These are phyloP conservation scores for Paecilomyces sp. DNA, from an alignment of 2,329 filamentous ascomycete species.

Conservation along the genomic window DNA sequence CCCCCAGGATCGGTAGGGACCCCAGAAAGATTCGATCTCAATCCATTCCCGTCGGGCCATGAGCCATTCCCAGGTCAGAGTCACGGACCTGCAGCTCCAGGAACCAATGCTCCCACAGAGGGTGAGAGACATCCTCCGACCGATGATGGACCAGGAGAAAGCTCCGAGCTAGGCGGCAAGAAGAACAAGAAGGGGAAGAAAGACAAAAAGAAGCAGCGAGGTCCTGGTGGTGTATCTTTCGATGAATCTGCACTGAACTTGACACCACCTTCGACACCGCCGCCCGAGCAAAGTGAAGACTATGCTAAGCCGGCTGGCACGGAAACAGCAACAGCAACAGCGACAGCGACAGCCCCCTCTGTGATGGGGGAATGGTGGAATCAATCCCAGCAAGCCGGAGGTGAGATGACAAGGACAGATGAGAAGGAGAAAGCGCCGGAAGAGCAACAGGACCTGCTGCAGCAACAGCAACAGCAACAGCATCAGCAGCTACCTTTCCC, in stretches of 20 bases:
- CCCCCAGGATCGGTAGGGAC: background rate
- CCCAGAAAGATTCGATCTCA: background rate
- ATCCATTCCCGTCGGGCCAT: background rate
- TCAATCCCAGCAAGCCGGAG: background rate
- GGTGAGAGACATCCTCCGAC: background rate
- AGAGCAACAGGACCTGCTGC: conserved; percentile 2
- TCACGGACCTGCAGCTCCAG: background rate
- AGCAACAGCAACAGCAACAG: conserved; percentile 1
- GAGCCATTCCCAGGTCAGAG: background rate
- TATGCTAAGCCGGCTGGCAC: conserved; percentile 2
- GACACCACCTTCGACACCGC: conserved; percentile 33
- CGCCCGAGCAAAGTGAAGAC: conserved; percentile 15
- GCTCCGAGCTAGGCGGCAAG: background rate
- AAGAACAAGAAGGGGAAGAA: conserved; percentile 13
- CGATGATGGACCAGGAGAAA: conserved; percentile 4
- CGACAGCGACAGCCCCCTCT: conserved; percentile 2
- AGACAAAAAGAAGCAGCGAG: conserved; percentile 21
- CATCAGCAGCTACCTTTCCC: conserved; percentile 1
- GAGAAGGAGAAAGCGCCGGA: conserved; percentile 1
- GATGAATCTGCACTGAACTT: conserved; percentile 20
- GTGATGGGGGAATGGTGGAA: conserved; percentile 8
- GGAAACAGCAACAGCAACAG: background rate
- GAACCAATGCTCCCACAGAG: background rate
- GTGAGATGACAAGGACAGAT: background rate
- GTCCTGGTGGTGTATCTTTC: conserved; percentile 9